Evolutionary conservation across 345 rosid genomes (phyloP).

Genomic region (Citrus trifoliata): DNA sequence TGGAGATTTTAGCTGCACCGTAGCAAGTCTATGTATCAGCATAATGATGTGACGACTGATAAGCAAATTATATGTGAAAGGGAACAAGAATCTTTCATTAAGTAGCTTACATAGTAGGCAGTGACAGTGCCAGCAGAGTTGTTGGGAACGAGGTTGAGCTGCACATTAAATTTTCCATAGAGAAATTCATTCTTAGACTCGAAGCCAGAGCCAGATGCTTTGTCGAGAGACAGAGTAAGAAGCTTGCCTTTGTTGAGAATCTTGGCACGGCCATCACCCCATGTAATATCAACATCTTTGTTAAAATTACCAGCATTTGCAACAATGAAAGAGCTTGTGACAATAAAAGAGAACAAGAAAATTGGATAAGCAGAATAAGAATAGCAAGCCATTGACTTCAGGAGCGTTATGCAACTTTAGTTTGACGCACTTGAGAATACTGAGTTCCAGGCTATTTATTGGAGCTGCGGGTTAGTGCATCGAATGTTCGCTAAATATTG

Average conservation of each 20-base stretch:
- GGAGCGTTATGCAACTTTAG: not conserved
- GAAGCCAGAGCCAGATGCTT: conserved; percentile 36
- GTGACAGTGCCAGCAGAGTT: conserved; percentile 51
- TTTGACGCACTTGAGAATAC: not conserved
- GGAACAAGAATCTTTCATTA: not conserved
- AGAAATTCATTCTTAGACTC: conserved; percentile 33
- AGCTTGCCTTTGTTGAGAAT: conserved; percentile 29
- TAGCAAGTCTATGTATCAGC: not conserved
- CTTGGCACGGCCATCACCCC: conserved; percentile 28
- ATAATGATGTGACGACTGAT: no score
- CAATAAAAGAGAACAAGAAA: not conserved
- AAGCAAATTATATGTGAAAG: not conserved
- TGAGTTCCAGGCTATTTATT: not conserved
- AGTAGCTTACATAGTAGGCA: conserved; percentile 27
- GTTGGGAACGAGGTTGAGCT: conserved; percentile 38
- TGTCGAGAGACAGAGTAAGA: conserved; percentile 27
- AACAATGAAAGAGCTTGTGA: not conserved
- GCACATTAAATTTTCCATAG: conserved; percentile 32
- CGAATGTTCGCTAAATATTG: not conserved
- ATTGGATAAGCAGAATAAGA: not conserved
- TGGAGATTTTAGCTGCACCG: conserved; percentile 47
- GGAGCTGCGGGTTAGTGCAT: not conserved
- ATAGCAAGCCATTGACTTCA: not conserved
- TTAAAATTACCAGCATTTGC: conserved; percentile 15
- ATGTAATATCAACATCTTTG: conserved; percentile 9